These are phyloP conservation scores for Hymenoscyphus linearis DNA, from an alignment of 2,329 filamentous ascomycete species.

Conservation along the genomic window DNA sequence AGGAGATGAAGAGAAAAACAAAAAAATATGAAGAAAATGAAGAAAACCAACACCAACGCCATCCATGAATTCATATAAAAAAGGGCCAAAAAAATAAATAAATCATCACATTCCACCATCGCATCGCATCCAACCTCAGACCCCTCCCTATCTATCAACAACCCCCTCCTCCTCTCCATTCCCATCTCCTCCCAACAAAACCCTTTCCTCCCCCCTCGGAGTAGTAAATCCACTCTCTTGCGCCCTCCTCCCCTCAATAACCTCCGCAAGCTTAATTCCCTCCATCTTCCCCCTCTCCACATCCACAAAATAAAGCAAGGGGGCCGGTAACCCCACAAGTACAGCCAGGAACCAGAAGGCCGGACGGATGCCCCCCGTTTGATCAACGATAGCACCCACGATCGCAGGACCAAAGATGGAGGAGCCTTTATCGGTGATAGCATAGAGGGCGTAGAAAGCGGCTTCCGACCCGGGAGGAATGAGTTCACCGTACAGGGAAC, in stretches of 20 bases:
- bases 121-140: too few species aligned
- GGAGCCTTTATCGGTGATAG: constrained; percentile 94
- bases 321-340: constrained; percentile 78
- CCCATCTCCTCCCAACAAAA: constrained; percentile 13
- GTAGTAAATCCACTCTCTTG: constrained; percentile 13
- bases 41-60: not conserved
- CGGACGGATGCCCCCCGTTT: constrained; percentile 70
- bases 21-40: not conserved
- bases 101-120: too few species aligned
- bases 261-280: constrained; percentile 57
- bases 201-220: constrained; percentile 2
- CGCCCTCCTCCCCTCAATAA: constrained; percentile 49
- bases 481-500: constrained; percentile 85
- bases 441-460: constrained; percentile 93
- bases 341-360: constrained; percentile 89
- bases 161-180: constrained; percentile 1
- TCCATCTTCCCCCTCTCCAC: constrained; percentile 72
- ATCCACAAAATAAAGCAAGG: constrained; percentile 78
- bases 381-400: constrained; percentile 87
- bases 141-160: too few species aligned
- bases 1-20: too few species aligned
- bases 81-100: too few species aligned
- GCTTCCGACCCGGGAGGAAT: constrained; percentile 93
- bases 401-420: constrained; percentile 92
- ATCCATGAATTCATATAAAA: not conserved